Base-by-base conservation (phyloP, 805 yeast species). In the Kazachstania martiniae region DNA sequence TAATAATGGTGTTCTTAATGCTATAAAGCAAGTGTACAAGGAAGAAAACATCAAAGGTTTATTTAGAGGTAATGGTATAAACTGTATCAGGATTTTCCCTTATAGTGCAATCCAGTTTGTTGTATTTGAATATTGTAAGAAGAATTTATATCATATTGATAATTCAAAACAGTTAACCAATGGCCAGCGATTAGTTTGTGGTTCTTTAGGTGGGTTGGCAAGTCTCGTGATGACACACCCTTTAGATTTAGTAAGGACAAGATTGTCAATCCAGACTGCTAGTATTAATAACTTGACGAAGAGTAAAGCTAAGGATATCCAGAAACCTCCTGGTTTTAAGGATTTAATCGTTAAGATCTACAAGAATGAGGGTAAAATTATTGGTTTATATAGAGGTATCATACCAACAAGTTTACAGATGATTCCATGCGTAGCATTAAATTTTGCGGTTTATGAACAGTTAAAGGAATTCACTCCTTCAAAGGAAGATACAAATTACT, bases 91-190 rank as follows among this genome's bases (percentile, higher is more conserved):
- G 34, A 84, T 91, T 17, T 74, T 89, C 39, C 98, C 98, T 1
- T 89, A 89, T 51, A 77, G 89, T 37, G 96, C 97, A 1, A 93
- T 86, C 10, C 98, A 89, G 59, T 89, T 84, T 60, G 72, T 85
- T 18, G 85, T 81, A 6, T 89, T 81, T 55, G 89, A 89, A 44
- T 65, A 54, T 44, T 59, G 70, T 44, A 81, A 76, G 50, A 61
- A 46, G 21, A 37, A 59, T 21, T 40, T 71, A 8, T 47, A 56
- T 33, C 47, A 52, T 21, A 47, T 53, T 3, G 53, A 51, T 34
- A 43, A 51, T 16, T 24, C 12, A 9, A 16, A 15, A 18, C 39
- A 36, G 24, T 22, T 39, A 18, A 34, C 29, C 7, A 32, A 29
- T 22, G 27, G 32, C 25, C 77, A 80, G 40, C 68, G 94, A 49